Percentiles rank a stretch among this genome's conserved stretches.
Conservation (phyloP, 1,139 yeast species). For the Saccharomyces hybrid region DNA sequence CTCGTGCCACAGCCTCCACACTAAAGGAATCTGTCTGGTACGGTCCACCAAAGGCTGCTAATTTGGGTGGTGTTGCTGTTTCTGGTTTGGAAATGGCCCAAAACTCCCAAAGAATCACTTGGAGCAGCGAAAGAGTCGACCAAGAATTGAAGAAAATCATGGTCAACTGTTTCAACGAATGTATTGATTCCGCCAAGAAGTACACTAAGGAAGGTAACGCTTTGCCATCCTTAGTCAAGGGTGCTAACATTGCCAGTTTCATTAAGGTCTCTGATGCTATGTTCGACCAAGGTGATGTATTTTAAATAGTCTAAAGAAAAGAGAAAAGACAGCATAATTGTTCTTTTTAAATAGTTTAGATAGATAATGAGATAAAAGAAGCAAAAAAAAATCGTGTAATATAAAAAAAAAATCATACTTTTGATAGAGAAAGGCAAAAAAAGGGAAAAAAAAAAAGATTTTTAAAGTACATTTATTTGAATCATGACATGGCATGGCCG, state of each 20-base stretch:
- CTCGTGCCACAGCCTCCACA: constrained; percentile 49
- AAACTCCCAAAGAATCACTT: constrained; percentile 86
- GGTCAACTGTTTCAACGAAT: constrained; percentile 88
- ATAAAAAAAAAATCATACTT: too few species aligned
- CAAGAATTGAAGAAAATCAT: constrained; percentile 79
- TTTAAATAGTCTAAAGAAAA: constrained; percentile 10
- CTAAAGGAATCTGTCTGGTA: constrained; percentile 69
- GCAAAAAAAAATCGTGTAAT: background rate
- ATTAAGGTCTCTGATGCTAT: constrained; percentile 97
- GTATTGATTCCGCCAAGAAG: constrained; percentile 77
- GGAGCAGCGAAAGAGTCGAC: constrained; percentile 90
- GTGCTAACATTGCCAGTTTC: constrained; percentile 99
- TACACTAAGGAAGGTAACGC: constrained; percentile 65
- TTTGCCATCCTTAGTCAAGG: constrained; percentile 91
- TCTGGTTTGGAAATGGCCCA: constrained; percentile 99
- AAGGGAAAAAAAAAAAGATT: background rate
- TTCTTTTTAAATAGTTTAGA: background rate
- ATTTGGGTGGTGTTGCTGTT: constrained; percentile 99
- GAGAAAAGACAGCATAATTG: background rate
- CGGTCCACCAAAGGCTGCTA: constrained; percentile 99
- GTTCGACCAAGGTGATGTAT: constrained; percentile 94
- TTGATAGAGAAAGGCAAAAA: too few species aligned
- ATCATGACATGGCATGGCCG: background rate
- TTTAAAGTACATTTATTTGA: background rate
- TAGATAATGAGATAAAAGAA: background rate